Percentiles rank a stretch among this genome's conserved stretches.
Evolutionary conservation across 73 alveolate genomes (phyloP).

Genomic region (Paramecium primaurelia): DNA sequence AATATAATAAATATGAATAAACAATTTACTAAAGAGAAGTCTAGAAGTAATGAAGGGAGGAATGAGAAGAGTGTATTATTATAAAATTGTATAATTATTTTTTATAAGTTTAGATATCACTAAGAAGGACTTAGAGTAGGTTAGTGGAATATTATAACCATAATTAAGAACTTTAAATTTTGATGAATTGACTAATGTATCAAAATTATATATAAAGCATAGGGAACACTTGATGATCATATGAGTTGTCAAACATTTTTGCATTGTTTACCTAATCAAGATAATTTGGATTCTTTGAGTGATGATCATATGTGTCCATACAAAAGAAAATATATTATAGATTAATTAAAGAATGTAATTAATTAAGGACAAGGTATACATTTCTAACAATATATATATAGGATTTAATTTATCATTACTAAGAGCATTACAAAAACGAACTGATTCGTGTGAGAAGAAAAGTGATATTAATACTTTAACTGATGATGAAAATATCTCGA

Average conservation of each 20-base stretch:
- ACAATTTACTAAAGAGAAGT: neutral
- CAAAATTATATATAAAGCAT: neutral
- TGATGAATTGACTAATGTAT: conserved; percentile 36
- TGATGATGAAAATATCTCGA: conserved; percentile 41
- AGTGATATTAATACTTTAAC: conserved; percentile 6
- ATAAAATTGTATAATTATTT: neutral
- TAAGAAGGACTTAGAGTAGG: neutral
- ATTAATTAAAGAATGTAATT: neutral
- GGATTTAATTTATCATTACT: neutral
- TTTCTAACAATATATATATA: neutral
- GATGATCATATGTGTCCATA: conserved; percentile 54
- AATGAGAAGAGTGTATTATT: neutral
- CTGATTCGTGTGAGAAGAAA: conserved; percentile 28
- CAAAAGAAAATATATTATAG: neutral
- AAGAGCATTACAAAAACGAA: neutral
- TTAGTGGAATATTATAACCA: conserved; percentile 10
- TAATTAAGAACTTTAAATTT: neutral
- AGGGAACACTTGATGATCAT: conserved; percentile 40
- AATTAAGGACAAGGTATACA: neutral
- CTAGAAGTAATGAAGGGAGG: neutral
- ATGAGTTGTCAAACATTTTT: conserved; percentile 43
- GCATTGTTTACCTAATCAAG: neutral
- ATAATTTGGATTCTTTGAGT: neutral
- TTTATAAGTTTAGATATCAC: neutral
- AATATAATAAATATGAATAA: neutral